Evolutionary conservation across 257 asterid genomes (phyloP).

Genomic region (Nicotiana tabacum): DNA sequence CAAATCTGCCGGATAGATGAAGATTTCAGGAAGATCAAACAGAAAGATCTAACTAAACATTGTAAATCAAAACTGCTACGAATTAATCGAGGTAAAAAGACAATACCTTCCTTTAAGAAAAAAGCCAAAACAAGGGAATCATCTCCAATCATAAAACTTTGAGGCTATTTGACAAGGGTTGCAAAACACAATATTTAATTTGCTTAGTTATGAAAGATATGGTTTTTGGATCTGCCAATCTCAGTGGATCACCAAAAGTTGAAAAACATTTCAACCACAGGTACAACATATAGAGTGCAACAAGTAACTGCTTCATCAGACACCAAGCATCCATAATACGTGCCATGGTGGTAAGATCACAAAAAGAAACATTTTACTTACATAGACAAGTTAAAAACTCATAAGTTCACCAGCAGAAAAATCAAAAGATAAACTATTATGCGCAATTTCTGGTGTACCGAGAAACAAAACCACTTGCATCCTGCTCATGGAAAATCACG

Average conservation of each 20-base stretch:
- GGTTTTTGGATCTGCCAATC: no score
- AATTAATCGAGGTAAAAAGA: no score
- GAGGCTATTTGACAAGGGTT: no score
- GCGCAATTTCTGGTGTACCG: neutral
- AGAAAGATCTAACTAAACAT: neutral
- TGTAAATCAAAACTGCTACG: no score
- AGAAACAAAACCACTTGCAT: neutral
- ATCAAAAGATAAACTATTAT: neutral
- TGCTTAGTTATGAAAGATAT: no score
- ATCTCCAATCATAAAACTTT: no score
- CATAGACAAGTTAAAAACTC: neutral
- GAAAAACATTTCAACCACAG: neutral
- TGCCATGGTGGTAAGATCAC: no score
- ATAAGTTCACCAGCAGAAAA: neutral
- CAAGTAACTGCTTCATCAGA: neutral
- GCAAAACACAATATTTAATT: no score
- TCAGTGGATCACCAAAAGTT: neutral
- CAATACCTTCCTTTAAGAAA: no score
- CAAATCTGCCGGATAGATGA: no score
- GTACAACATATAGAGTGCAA: neutral
- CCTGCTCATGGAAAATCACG: neutral
- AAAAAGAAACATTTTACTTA: no score
- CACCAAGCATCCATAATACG: neutral
- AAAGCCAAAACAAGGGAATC: no score
- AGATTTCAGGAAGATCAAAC: neutral